These are phyloP conservation scores for Cochlearia excelsa DNA, from an alignment of 345 rosid genomes.

Conservation along the genomic window DNA sequence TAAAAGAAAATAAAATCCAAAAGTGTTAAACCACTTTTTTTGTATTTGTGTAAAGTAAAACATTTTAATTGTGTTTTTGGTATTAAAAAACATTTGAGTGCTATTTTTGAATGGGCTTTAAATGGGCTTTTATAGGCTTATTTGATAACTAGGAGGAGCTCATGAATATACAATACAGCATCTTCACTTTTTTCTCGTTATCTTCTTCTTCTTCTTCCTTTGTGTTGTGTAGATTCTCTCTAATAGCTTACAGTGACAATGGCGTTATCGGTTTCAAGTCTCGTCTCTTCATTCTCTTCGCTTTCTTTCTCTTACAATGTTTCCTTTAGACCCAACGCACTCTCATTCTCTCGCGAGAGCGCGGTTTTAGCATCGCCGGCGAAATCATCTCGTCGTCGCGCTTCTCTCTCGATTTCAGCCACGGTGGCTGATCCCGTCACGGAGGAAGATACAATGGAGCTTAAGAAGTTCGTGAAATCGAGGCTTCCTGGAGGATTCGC, in stretches of 20 bases:
- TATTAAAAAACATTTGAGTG: too few relatives aligned
- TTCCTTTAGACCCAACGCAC: constrained; percentile 46
- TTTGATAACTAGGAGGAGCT: background rate
- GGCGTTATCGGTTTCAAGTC: constrained; percentile 61
- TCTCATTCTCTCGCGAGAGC: constrained; percentile 40
- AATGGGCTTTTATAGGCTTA: constrained; percentile 13
- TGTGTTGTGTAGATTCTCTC: background rate
- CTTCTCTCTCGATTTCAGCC: constrained; percentile 48
- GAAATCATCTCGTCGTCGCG: constrained; percentile 34
- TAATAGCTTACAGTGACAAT: constrained; percentile 24
- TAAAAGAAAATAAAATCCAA: too few relatives aligned
- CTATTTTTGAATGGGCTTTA: too few relatives aligned
- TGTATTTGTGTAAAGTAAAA: too few relatives aligned
- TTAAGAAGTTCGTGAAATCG: constrained; percentile 74
- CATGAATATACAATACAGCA: background rate
- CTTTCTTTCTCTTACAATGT: constrained; percentile 78
- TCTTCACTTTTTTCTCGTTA: constrained; percentile 15
- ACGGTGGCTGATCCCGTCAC: constrained; percentile 44
- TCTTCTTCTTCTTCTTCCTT: constrained; percentile 2
- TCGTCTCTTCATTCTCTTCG: constrained; percentile 61
- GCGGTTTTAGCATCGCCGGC: constrained; percentile 35
- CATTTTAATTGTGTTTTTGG: too few relatives aligned
- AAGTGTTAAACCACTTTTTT: too few relatives aligned
- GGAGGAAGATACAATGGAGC: constrained; percentile 47
- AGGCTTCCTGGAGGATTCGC: constrained; percentile 92